Evolutionary conservation across 1,284 basidiomycete genomes (phyloP).

Genomic region (Ustilago sp.): DNA sequence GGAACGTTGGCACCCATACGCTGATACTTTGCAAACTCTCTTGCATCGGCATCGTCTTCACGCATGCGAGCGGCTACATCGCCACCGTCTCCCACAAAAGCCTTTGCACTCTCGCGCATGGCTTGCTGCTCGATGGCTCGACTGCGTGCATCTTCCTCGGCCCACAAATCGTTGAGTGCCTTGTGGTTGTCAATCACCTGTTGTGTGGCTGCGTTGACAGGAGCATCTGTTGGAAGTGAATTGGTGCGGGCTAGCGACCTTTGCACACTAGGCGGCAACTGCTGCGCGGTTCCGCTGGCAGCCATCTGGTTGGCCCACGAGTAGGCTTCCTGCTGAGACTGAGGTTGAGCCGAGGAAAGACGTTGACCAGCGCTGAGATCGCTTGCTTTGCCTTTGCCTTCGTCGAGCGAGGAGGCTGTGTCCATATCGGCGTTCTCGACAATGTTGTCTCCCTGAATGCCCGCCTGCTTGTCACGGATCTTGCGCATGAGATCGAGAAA

Average conservation of each 20-base stretch:
- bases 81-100: conserved; percentile 64
- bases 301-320: conserved; percentile 50
- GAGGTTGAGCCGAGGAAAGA: conserved; percentile 10
- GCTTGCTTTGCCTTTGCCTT: conserved; percentile 56
- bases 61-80: conserved; percentile 59
- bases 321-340: conserved; percentile 51
- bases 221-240: conserved; percentile 17
- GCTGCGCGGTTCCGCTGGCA: conserved; percentile 24
- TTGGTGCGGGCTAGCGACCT: conserved; percentile 26
- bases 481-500: conserved; percentile 89
- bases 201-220: conserved; percentile 13
- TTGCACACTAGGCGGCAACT: conserved; percentile 44
- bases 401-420: conserved; percentile 17
- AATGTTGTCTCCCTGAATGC: conserved; percentile 84
- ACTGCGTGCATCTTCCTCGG: conserved; percentile 65
- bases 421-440: conserved; percentile 70
- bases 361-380: conserved; percentile 9
- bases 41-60: conserved; percentile 64
- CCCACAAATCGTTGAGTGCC: conserved; percentile 61
- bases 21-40: conserved; percentile 60
- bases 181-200: conserved; percentile 38
- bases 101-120: conserved; percentile 26
- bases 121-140: conserved; percentile 45
- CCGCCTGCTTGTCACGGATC: conserved; percentile 83
- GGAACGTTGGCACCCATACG: conserved; percentile 52